These are phyloP conservation scores for Cyberlindnera maclurae DNA, from an alignment of 805 yeast genomes.

Conservation along the genomic window DNA sequence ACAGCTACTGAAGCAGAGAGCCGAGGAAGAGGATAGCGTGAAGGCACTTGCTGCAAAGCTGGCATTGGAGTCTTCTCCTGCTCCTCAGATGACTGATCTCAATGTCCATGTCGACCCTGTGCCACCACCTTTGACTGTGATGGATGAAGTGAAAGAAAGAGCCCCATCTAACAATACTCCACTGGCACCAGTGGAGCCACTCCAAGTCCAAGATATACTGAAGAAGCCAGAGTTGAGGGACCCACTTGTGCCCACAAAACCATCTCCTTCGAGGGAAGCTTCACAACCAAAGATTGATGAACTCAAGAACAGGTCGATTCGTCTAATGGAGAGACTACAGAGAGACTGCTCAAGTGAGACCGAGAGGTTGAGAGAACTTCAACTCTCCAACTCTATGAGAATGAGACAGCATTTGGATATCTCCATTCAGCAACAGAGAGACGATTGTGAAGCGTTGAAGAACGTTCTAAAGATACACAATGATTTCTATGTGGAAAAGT, in stretches of 20 bases:
- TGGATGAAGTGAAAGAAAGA: no score
- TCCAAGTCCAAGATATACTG: no score
- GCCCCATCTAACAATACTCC: no score
- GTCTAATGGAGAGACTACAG: neutral
- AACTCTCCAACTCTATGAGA: neutral
- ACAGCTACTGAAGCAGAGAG: neutral
- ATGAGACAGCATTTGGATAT: neutral
- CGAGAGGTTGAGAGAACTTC: neutral
- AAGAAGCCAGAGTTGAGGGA: no score
- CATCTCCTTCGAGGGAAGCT: no score
- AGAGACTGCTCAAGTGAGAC: neutral
- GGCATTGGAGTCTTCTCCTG: no score
- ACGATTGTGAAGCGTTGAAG: neutral
- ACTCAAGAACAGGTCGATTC: neutral
- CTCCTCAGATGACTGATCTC: no score
- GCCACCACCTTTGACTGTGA: no score
- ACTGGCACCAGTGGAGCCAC: no score
- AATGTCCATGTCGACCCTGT: no score
- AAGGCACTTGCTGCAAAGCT: neutral
- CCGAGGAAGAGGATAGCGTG: neutral
- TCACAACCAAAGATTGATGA: neutral
- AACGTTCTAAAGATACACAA: neutral
- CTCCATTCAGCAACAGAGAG: neutral
- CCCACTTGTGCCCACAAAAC: no score
- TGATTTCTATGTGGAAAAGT: neutral